Conservation (phyloP, 495 filamentous ascomycete genomes). For the Haplographium delicatum region DNA sequence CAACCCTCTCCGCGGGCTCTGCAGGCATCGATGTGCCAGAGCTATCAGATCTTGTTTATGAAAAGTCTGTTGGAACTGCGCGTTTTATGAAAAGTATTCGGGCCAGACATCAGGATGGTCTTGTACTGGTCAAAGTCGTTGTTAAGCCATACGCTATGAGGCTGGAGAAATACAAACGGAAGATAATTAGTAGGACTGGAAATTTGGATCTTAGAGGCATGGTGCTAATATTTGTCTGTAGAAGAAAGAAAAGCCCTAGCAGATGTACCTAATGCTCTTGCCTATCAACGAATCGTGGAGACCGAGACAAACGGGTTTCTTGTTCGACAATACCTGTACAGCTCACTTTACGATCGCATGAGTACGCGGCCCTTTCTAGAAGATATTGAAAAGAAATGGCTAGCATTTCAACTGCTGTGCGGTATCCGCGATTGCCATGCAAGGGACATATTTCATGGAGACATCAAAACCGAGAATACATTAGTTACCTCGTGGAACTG, state of each 20-base stretch:
- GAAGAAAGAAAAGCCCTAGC: conserved; percentile 74
- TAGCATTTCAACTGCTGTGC: conserved; percentile 93
- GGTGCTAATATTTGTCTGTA: conserved; percentile 28
- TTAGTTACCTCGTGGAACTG: conserved; percentile 99
- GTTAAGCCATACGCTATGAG: conserved; percentile 83
- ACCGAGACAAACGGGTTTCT: conserved; percentile 88
- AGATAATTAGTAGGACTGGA: conserved; percentile 59
- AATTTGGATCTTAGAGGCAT: neutral
- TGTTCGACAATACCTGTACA: conserved; percentile 93
- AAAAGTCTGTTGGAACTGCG: conserved; percentile 88
- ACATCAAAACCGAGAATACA: conserved; percentile 97
- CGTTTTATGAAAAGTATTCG: conserved; percentile 96
- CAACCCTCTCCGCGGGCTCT: conserved; percentile 81
- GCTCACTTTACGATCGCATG: conserved; percentile 94
- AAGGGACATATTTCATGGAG: conserved; percentile 88
- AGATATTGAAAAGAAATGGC: conserved; percentile 98
- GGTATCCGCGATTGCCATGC: conserved; percentile 89
- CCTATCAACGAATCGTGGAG: conserved; percentile 84
- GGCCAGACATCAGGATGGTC: conserved; percentile 80
- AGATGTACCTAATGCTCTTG: conserved; percentile 85
- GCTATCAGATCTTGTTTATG: conserved; percentile 81
- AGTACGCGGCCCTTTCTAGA: conserved; percentile 96
- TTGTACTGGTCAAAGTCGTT: conserved; percentile 88
- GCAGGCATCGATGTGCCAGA: conserved; percentile 93
- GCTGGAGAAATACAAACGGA: conserved; percentile 68